A percentile compares a stretch with the other conserved stretches of the same genome.
These are phyloP conservation scores for Bryoglossum gracile DNA, from an alignment of 495 filamentous ascomycete species.

Conservation along the genomic window DNA sequence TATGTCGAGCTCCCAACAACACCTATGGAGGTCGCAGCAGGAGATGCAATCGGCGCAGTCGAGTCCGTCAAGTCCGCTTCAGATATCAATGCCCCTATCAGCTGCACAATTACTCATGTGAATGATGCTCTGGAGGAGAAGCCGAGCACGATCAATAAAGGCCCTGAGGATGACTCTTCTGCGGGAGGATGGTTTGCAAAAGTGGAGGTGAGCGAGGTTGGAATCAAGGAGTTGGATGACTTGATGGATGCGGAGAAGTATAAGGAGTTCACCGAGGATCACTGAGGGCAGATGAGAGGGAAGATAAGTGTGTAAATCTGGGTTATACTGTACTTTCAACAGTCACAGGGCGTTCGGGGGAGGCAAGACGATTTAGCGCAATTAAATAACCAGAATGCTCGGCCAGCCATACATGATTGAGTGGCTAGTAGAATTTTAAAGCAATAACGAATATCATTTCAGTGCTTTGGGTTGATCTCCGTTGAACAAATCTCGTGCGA, in stretches of 20 bases:
- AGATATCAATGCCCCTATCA: slow-evolving; percentile 85
- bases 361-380: background rate
- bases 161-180: slow-evolving; percentile 60
- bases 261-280: slow-evolving; percentile 36
- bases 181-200: slow-evolving; percentile 89
- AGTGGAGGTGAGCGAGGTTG: slow-evolving; percentile 61
- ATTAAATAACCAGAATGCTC: no score
- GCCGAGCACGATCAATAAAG: slow-evolving; percentile 78
- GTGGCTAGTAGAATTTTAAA: no score
- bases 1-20: slow-evolving; percentile 83
- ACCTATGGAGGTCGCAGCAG: slow-evolving; percentile 53
- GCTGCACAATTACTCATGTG: slow-evolving; percentile 62
- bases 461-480: no score
- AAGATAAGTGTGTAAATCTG: background rate
- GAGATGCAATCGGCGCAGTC: slow-evolving; percentile 84
- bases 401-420: no score
- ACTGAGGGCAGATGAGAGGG: no score
- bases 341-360: slow-evolving; percentile 3
- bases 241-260: slow-evolving; percentile 73
- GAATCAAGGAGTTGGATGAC: slow-evolving; percentile 56
- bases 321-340: slow-evolving; percentile 10
- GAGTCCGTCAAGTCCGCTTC: slow-evolving; percentile 97
- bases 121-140: slow-evolving; percentile 74
- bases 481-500: no score
- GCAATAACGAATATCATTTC: no score